These are phyloP conservation scores for Styphnolobium japonicum DNA, from an alignment of 306 rosid species.

Conservation along the genomic window DNA sequence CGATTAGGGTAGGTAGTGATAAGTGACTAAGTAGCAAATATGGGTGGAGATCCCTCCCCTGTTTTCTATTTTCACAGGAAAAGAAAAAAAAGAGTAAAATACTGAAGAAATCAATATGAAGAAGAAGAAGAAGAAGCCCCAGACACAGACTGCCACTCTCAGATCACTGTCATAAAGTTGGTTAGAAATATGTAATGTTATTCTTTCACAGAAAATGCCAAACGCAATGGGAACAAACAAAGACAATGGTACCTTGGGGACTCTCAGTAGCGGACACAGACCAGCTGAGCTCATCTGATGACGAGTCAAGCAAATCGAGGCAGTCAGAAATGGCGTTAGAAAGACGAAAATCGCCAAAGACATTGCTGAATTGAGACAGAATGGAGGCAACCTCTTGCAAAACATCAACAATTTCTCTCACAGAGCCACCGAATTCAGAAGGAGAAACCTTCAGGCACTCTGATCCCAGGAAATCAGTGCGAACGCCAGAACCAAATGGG, in stretches of 20 bases:
- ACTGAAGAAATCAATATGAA: neutral
- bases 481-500: neutral
- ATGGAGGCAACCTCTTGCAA: slow-evolving; percentile 46
- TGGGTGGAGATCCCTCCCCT: neutral
- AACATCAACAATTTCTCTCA: slow-evolving; percentile 35
- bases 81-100: neutral
- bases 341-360: slow-evolving; percentile 57
- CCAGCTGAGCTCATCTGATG: slow-evolving; percentile 60
- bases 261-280: slow-evolving; percentile 60
- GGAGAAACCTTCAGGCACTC: slow-evolving; percentile 49
- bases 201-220: neutral
- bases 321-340: slow-evolving; percentile 79
- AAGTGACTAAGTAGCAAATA: neutral
- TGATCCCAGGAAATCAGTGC: neutral
- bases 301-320: slow-evolving; percentile 67
- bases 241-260: slow-evolving; percentile 45
- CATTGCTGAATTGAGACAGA: slow-evolving; percentile 47
- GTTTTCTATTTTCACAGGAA: neutral
- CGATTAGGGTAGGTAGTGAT: neutral
- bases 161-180: neutral
- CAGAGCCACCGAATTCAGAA: slow-evolving; percentile 50
- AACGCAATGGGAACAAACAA: neutral
- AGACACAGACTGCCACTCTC: neutral
- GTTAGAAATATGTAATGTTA: neutral
- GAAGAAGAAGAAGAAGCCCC: neutral